Conservation (phyloP, 106 monocot genomes). For the Chionographis japonica region DNA sequence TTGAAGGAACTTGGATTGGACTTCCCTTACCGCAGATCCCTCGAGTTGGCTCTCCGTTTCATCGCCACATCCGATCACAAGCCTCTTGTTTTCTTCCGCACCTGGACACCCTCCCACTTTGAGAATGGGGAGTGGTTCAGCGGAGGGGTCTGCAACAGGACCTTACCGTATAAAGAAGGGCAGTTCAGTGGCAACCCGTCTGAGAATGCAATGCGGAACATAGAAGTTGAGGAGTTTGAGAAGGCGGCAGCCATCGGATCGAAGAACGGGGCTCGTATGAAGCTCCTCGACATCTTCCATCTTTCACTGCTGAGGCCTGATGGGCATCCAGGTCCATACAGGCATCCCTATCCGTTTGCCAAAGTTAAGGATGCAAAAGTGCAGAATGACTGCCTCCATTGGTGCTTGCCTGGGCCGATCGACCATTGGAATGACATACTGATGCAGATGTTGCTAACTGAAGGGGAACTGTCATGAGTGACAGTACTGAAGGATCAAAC, state of each 20-base stretch:
- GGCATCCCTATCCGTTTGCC: constrained; percentile 14
- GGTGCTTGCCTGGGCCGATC: constrained; percentile 43
- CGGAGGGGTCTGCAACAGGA: constrained; percentile 37
- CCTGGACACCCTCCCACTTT: constrained; percentile 40
- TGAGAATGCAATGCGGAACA: constrained; percentile 11
- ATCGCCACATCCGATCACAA: constrained; percentile 23
- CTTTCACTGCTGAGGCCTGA: constrained; percentile 30
- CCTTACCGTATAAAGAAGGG: constrained; percentile 28
- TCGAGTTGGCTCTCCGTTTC: constrained; percentile 9
- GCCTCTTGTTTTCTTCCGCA: constrained; percentile 32
- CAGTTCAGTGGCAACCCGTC: constrained; percentile 6
- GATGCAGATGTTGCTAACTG: constrained; percentile 14
- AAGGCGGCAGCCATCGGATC: constrained; percentile 4
- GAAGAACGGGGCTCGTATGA: not conserved
- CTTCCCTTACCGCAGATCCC: constrained; percentile 25
- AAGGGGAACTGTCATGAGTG: not conserved
- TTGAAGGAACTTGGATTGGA: constrained; percentile 23
- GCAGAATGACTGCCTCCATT: constrained; percentile 40
- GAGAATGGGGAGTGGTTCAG: constrained; percentile 40
- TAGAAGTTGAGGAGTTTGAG: constrained; percentile 34
- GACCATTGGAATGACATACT: constrained; percentile 32
- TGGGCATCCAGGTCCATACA: constrained; percentile 40
- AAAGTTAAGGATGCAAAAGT: constrained; percentile 2
- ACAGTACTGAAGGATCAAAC: too few relatives aligned
- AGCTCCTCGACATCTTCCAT: constrained; percentile 20